Conservation (phyloP, 306 rosid species). For the Pyrus communis region DNA sequence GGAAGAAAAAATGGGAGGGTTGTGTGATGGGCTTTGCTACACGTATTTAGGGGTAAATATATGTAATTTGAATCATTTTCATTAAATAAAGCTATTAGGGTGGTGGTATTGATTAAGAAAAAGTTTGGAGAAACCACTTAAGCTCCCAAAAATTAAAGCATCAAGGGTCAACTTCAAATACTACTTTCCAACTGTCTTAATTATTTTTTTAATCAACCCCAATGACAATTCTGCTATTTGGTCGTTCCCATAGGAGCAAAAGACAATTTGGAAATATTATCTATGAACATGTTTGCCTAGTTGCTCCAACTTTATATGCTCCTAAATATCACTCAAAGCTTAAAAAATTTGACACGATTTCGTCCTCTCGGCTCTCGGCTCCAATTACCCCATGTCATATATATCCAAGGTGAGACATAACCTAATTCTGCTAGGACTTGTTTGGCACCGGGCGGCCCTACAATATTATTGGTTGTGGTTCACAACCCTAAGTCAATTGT, state of each 20-base stretch:
- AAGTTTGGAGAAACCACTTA: too few relatives aligned
- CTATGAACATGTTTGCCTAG: constrained; percentile 44
- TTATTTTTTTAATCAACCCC: constrained; percentile 26
- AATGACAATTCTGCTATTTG: constrained; percentile 22
- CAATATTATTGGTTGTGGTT: constrained; percentile 51
- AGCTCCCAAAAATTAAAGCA: neutral
- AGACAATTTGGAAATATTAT: constrained; percentile 36
- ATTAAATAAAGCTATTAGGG: too few relatives aligned
- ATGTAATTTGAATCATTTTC: too few relatives aligned
- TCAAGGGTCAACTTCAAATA: constrained; percentile 7
- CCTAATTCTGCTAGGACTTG: constrained; percentile 35
- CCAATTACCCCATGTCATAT: constrained; percentile 33
- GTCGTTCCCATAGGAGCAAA: constrained; percentile 25
- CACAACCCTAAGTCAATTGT: constrained; percentile 8
- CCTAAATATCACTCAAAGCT: neutral
- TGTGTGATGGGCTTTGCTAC: too few relatives aligned
- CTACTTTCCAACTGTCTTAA: constrained; percentile 33
- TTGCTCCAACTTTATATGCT: constrained; percentile 19
- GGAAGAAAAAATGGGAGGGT: too few relatives aligned
- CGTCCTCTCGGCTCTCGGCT: constrained; percentile 11
- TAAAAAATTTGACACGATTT: constrained; percentile 8
- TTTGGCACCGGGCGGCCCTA: constrained; percentile 47
- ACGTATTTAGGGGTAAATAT: too few relatives aligned
- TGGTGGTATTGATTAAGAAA: too few relatives aligned
- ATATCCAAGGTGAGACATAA: constrained; percentile 38